phyloP scores from a whole-genome alignment of 163 green algal genomes.

The Scenedesmus sp. region DNA sequence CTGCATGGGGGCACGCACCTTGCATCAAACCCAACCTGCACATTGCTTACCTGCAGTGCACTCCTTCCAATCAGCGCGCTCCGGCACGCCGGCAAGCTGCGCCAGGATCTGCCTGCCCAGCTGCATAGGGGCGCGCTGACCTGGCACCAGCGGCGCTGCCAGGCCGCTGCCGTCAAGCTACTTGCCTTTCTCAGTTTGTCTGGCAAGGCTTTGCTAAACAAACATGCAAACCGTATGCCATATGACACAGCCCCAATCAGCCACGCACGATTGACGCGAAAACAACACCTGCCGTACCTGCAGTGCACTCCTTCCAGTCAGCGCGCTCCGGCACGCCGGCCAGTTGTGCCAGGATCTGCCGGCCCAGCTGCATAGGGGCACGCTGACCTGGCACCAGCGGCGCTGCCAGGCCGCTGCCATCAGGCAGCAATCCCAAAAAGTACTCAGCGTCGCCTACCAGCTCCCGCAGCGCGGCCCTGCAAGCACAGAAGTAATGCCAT shows the following conservation, averaged over 20 bases:
- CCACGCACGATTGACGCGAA: no score
- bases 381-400: constrained; percentile 77
- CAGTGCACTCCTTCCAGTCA: constrained; percentile 87
- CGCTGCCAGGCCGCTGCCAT: background rate
- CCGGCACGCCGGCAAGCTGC: constrained; percentile 74
- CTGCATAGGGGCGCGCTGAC: constrained; percentile 82
- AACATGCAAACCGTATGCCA: no score
- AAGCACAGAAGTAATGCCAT: background rate
- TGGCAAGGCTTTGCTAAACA: no score
- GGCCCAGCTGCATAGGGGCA: constrained; percentile 85
- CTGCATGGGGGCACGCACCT: no score
- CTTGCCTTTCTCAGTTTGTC: no score
- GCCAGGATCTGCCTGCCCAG: constrained; percentile 89
- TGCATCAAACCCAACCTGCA: no score
- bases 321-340: constrained; percentile 78
- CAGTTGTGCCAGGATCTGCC: constrained; percentile 85
- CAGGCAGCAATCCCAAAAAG: no score
- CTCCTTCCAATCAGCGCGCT: constrained; percentile 88
- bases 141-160: constrained; percentile 77
- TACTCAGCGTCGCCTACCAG: constrained; percentile 69
- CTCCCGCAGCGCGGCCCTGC: constrained; percentile 49
- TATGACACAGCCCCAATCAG: no score
- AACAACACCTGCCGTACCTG: no score
- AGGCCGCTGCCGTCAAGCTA: constrained; percentile 83
- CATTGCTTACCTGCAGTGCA: no score